Percentiles rank a stretch among this genome's conserved stretches.
phyloP scores from a whole-genome alignment of 1,284 basidiomycete genomes.

The Puccinia horiana region DNA sequence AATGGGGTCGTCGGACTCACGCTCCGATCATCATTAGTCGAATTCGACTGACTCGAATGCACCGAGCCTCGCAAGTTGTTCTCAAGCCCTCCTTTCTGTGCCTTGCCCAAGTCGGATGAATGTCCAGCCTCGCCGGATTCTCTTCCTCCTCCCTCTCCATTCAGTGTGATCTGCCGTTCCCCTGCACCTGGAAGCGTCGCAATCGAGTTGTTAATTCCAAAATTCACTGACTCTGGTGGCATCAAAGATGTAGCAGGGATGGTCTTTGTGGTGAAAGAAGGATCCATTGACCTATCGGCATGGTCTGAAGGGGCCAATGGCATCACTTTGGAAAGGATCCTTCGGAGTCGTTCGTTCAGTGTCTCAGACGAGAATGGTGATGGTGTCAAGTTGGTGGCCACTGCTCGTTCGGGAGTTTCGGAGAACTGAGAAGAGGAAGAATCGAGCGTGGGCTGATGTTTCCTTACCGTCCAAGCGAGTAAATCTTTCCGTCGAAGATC shows the following conservation, averaged over 20 bases:
- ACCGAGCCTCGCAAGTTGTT: neutral
- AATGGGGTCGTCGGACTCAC: slow-evolving; percentile 26
- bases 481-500: neutral
- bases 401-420: slow-evolving; percentile 49
- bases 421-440: neutral
- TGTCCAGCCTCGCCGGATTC: too few species aligned
- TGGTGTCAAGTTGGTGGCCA: slow-evolving; percentile 68
- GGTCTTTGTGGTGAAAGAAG: neutral
- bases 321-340: slow-evolving; percentile 70
- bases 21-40: slow-evolving; percentile 20
- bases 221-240: neutral
- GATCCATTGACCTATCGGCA: neutral
- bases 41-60: slow-evolving; percentile 45
- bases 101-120: neutral
- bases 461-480: slow-evolving; percentile 25
- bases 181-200: neutral
- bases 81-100: neutral
- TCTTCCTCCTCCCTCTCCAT: neutral
- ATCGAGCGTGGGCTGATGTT: neutral
- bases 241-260: neutral
- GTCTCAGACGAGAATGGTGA: slow-evolving; percentile 66
- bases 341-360: slow-evolving; percentile 72
- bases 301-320: neutral
- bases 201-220: neutral
- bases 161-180: neutral